These are phyloP conservation scores for Eucalyptus paniculata DNA, from an alignment of 345 rosid species.

Conservation along the genomic window DNA sequence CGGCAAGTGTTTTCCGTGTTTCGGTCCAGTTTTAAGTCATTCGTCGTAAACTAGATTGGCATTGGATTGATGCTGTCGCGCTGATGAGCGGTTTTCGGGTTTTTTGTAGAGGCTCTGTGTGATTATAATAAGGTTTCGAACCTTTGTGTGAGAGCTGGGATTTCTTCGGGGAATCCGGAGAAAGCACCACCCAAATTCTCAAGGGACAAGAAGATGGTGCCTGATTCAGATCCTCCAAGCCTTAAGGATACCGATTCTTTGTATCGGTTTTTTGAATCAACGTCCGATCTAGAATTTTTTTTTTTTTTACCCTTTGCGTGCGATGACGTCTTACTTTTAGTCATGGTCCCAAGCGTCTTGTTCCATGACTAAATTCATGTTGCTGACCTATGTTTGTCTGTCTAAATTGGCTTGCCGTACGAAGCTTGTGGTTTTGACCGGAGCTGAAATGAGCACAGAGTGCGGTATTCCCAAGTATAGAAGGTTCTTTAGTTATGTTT, in stretches of 20 bases:
- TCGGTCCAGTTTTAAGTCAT: not conserved
- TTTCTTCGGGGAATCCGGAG: conserved; percentile 5
- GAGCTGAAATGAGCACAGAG: conserved; percentile 88
- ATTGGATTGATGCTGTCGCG: not conserved
- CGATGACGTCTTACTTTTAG: not conserved
- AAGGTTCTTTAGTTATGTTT: conserved; percentile 25
- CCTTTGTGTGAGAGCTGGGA: conserved; percentile 1
- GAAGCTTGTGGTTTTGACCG: conserved; percentile 62
- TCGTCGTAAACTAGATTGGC: not conserved
- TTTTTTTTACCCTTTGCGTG: not conserved
- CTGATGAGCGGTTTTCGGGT: not conserved
- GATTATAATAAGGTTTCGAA: not conserved
- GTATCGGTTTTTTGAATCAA: conserved; percentile 44
- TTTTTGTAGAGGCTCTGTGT: not conserved
- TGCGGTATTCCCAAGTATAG: conserved; percentile 90
- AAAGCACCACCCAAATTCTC: conserved; percentile 12
- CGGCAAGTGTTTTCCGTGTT: conserved; percentile 16
- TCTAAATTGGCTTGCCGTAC: conserved; percentile 13
- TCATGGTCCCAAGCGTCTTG: not conserved
- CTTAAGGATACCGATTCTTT: conserved; percentile 34
- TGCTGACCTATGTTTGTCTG: not conserved
- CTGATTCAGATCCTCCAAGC: conserved; percentile 74
- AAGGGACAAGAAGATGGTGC: conserved; percentile 52
- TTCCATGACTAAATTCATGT: not conserved
- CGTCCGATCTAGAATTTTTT: conserved; percentile 9